Evolutionary conservation across 331 rosid species (phyloP), one percentile per base, ranked within the genome.

Genomic region (Phaseolus coccineus): DNA sequence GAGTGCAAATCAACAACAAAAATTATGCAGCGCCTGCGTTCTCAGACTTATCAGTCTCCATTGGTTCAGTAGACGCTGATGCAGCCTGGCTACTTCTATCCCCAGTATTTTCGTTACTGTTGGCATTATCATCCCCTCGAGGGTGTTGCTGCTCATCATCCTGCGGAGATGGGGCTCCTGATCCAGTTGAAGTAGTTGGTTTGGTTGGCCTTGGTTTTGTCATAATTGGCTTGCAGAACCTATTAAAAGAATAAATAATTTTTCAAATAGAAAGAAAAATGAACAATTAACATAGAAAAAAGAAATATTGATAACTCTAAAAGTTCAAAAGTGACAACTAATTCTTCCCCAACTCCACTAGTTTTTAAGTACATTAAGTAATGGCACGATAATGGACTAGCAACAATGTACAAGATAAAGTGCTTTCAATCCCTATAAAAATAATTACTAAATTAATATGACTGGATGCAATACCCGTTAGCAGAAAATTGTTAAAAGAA

Each of bases 211-310:
- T 95, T 14, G 96, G 97, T 85, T 90, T 95, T 3, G 73, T 91
- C 99, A 95, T 93, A 63, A 95, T 81, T 0, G 99, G 97, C 84
- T 91, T 95, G 72, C 98, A 88, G 66, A 84, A 86, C 89, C 98
- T 94, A 77, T 79, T 3, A 55, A 14, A 22, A 53, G 47, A 48
- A n/a, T 1, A 51, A 13, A 42, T 52, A 25, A 3, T 28, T 59
- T 56, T 75, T 13, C 22, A 10, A 10, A 44, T 75, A 47, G 1
- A 30, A 70, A 37, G 63, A 6, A 22, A 27, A 8, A 63, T 51
- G 30, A 75, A 35, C 37, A 39, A 63, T 53, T 7, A 31, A 15
- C 25, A 19, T 4, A 14, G 35, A 44, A 13, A 50, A 59, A 11
- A 28, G 22, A 6, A 75, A 50, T 48, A 4, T 44, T 14, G 31